These are phyloP conservation scores for Trebouxia sp. DNA, from an alignment of 139 green algal genomes.

Conservation along the genomic window DNA sequence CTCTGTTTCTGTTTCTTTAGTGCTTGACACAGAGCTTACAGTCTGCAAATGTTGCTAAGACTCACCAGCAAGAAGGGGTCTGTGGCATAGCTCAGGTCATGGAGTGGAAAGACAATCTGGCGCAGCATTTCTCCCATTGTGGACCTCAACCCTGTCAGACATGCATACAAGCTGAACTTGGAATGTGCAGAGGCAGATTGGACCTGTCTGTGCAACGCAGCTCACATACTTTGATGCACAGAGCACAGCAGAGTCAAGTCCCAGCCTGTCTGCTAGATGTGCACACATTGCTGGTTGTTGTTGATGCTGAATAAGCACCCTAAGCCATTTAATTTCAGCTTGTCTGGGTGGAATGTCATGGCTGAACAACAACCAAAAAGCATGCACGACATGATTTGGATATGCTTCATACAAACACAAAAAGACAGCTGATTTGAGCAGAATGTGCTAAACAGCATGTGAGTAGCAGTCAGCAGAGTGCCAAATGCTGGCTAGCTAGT, in stretches of 20 bases:
- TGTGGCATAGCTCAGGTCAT: not conserved
- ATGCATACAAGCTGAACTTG: not conserved
- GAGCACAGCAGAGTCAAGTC: not conserved
- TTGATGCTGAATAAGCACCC: not conserved
- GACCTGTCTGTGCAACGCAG: too few species aligned
- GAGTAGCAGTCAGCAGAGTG: not conserved
- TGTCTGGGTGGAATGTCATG: too few species aligned
- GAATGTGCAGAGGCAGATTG: not conserved
- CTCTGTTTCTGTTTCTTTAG: not conserved
- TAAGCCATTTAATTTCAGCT: not conserved
- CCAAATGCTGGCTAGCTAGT: not conserved
- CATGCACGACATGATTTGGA: not conserved
- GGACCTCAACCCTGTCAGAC: constrained; percentile 6
- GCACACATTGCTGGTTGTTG: not conserved
- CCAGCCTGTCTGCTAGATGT: not conserved
- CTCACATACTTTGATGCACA: too few species aligned
- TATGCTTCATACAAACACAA: not conserved
- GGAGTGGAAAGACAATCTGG: not conserved
- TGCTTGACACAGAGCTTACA: not conserved
- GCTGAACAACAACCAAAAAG: not conserved
- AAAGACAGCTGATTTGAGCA: not conserved
- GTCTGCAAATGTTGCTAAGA: not conserved
- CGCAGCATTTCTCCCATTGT: constrained; percentile 16
- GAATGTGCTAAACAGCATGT: not conserved
- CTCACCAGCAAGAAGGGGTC: constrained; percentile 6